A percentile compares a stretch with the other conserved stretches of the same genome.
Evolutionary conservation across 148 eudicot species (phyloP).

Genomic region (Polygonum aviculare): DNA sequence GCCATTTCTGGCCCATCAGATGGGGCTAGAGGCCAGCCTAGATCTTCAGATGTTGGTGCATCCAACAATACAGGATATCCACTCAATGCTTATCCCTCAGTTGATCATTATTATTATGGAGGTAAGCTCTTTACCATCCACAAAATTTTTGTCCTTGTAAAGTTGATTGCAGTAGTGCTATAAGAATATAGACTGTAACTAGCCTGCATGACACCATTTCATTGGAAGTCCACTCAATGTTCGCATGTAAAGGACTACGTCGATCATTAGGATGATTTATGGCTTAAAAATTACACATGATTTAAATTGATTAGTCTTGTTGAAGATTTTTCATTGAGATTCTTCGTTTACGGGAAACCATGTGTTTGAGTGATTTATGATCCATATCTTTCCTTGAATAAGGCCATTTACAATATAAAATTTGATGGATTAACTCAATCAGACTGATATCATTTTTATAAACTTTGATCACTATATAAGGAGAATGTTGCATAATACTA

Average conservation of each 20-base stretch:
- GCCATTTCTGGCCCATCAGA: constrained; percentile 46
- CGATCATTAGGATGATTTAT: neutral
- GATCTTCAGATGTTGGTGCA: constrained; percentile 38
- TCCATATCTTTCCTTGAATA: neutral
- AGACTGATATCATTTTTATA: neutral
- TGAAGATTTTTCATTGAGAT: neutral
- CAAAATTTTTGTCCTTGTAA: neutral
- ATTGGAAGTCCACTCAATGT: neutral
- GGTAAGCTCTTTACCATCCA: constrained; percentile 29
- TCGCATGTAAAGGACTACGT: neutral
- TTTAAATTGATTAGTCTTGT: neutral
- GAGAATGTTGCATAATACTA: neutral
- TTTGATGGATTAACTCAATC: neutral
- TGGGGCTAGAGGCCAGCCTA: constrained; percentile 44
- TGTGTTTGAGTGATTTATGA: neutral
- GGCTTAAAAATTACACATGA: neutral
- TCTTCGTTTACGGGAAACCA: neutral
- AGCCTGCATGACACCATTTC: neutral
- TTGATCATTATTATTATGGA: constrained; percentile 78
- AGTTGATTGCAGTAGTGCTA: neutral
- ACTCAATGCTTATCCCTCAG: constrained; percentile 41
- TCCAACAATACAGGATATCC: constrained; percentile 34
- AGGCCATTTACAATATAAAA: neutral
- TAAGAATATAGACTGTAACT: neutral
- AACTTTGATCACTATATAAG: neutral